phyloP scores from a whole-genome alignment of 177 flowering plant species.

The Vitis hybrid region DNA sequence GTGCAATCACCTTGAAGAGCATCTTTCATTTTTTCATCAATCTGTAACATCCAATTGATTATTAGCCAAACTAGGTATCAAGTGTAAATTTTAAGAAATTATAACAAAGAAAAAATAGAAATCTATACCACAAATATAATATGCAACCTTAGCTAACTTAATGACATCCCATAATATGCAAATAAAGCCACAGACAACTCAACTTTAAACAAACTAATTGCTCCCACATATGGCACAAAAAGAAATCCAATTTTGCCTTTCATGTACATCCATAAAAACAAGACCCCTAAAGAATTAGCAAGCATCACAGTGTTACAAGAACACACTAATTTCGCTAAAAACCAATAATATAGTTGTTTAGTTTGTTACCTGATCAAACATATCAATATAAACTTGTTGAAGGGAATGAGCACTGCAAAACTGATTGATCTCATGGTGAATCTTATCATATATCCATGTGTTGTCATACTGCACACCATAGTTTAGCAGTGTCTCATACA shows the following conservation, averaged over 20 bases:
- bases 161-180: too few species aligned
- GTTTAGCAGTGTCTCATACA: conserved; percentile 85
- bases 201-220: not conserved
- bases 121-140: not conserved
- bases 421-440: conserved; percentile 98
- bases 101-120: not conserved
- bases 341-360: too few species aligned
- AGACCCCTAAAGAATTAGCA: too few species aligned
- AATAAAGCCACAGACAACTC: not conserved
- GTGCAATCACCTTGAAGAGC: conserved; percentile 95
- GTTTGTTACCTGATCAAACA: conserved; percentile 83
- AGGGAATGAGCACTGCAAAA: conserved; percentile 91
- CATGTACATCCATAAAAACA: too few species aligned
- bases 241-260: too few species aligned
- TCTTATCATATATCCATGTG: conserved; percentile 98
- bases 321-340: too few species aligned
- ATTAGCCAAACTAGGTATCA: not conserved
- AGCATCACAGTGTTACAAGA: too few species aligned
- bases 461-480: conserved; percentile 94
- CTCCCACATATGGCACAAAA: too few species aligned
- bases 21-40: conserved; percentile 96
- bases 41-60: conserved; percentile 40
- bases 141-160: not conserved
- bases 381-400: conserved; percentile 95
- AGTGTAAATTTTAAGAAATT: not conserved